Evolutionary conservation across 768 basidiomycete species (phyloP).

Genomic region (Trametes elegans): DNA sequence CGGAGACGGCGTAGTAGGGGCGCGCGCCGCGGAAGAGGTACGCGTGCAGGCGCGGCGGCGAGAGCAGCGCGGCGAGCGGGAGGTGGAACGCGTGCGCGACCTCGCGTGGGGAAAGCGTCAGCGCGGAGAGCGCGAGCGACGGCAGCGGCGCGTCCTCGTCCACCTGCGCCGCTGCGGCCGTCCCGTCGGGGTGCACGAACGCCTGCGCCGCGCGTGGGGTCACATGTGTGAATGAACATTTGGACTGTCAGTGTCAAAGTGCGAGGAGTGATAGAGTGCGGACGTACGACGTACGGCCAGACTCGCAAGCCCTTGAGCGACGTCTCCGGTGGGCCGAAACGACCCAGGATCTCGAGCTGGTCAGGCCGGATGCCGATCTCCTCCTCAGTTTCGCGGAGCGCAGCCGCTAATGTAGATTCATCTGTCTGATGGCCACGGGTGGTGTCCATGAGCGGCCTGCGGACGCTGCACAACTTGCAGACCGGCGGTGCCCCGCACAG

Average conservation of each 20-base stretch:
- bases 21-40: constrained; percentile 53
- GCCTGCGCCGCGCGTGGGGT: constrained; percentile 26
- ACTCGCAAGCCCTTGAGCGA: constrained; percentile 61
- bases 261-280: not conserved
- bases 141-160: constrained; percentile 49
- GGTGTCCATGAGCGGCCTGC: not conserved
- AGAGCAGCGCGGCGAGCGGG: constrained; percentile 51
- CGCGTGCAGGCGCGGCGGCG: constrained; percentile 45
- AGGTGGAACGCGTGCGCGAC: constrained; percentile 73
- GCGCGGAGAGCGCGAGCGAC: constrained; percentile 51
- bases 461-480: no score
- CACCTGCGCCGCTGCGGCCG: not conserved
- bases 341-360: constrained; percentile 65
- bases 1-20: constrained; percentile 68
- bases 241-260: constrained; percentile 23
- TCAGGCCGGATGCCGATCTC: constrained; percentile 64
- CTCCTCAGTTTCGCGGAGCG: constrained; percentile 72
- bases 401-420: constrained; percentile 50
- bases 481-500: not conserved
- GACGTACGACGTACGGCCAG: constrained; percentile 77
- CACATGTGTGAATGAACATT: not conserved
- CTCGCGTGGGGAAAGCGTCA: constrained; percentile 57
- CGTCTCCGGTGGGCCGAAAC: constrained; percentile 58
- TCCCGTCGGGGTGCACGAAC: constrained; percentile 26
- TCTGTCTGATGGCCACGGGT: constrained; percentile 42